phyloP scores from a whole-genome alignment of 345 rosid species.

The Eucalyptus leucophloia region DNA sequence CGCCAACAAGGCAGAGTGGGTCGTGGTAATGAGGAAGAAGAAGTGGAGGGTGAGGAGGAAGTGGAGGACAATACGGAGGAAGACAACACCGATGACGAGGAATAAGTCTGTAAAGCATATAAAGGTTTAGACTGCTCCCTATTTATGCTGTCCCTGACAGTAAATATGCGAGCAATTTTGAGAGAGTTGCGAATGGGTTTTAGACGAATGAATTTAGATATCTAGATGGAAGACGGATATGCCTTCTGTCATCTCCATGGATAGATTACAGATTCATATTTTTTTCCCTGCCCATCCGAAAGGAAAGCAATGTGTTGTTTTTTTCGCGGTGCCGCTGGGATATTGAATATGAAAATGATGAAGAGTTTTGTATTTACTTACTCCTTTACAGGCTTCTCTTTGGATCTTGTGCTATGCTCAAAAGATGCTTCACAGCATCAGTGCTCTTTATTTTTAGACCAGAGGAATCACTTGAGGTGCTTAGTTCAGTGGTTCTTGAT shows the following conservation, averaged over 20 bases:
- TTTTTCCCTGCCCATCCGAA: neutral
- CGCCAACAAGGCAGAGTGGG: neutral
- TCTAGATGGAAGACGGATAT: neutral
- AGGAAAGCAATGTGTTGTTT: neutral
- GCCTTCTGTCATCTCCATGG: neutral
- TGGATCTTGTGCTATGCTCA: neutral
- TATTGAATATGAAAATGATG: neutral
- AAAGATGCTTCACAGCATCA: neutral
- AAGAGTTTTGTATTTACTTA: neutral
- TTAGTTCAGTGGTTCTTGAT: neutral
- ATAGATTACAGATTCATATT: neutral
- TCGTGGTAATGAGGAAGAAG: neutral
- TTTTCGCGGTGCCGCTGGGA: neutral
- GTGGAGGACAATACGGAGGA: conserved; percentile 7
- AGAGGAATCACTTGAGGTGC: neutral
- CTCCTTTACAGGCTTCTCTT: neutral
- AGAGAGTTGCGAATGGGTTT: neutral
- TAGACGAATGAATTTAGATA: neutral
- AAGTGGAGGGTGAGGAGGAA: neutral
- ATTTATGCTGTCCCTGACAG: neutral
- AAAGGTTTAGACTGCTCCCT: neutral
- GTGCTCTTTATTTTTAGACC: neutral
- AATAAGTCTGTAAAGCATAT: neutral
- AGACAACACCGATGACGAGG: conserved; percentile 7
- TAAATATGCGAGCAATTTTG: neutral